Percentiles rank a stretch among this genome's conserved stretches.
These are phyloP conservation scores for Isabelozyma heimii DNA, from an alignment of 805 yeast species.

Conservation along the genomic window DNA sequence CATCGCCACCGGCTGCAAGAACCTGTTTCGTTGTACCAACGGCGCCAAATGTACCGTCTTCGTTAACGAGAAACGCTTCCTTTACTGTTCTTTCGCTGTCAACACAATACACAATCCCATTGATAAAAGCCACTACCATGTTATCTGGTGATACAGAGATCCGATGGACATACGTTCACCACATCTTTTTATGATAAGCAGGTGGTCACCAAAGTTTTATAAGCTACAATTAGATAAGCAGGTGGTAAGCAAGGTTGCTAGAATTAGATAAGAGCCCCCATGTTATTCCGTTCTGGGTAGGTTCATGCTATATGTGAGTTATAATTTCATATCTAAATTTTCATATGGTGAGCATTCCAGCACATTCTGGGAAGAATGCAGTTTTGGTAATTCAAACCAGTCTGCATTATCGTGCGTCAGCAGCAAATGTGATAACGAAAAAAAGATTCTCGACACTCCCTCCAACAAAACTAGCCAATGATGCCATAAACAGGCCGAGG, in stretches of 20 bases:
- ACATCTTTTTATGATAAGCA: not conserved
- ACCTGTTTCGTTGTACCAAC: slow-evolving; percentile 16
- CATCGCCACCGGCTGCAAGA: slow-evolving; percentile 3
- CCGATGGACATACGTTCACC: not conserved
- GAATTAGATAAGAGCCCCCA: not conserved
- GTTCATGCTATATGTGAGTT: not conserved
- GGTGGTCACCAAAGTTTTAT: no score
- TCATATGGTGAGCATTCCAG: not conserved
- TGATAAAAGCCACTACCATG: slow-evolving; percentile 19
- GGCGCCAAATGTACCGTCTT: slow-evolving; percentile 13
- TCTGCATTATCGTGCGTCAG: no score
- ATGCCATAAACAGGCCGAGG: no score
- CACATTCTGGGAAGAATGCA: no score
- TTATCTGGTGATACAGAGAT: not conserved
- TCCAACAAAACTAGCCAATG: no score
- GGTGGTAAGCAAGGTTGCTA: not conserved
- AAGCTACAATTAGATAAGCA: no score
- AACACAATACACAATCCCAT: slow-evolving; percentile 17
- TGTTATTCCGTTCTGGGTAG: not conserved
- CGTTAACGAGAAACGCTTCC: slow-evolving; percentile 17
- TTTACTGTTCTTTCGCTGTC: slow-evolving; percentile 10
- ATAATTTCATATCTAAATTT: no score
- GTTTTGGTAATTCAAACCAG: no score
- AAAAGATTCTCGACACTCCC: no score
- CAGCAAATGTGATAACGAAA: no score